Conservation (phyloP, 2,329 filamentous ascomycete species). For the Gremmenia infestans region DNA sequence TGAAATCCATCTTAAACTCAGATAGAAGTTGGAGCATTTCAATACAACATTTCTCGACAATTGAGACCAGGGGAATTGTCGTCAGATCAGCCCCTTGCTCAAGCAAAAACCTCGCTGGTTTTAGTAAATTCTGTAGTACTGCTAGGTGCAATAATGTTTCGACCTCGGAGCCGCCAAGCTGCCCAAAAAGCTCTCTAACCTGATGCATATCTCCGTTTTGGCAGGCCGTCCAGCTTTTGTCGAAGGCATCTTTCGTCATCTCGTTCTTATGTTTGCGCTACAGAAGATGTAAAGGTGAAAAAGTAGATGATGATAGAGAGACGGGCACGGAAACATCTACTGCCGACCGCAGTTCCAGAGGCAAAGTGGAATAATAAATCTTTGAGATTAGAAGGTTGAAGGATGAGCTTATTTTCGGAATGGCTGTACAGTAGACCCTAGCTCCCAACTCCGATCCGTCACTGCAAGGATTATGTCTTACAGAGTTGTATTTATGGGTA, state of each 20-base stretch:
- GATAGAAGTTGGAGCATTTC: not conserved
- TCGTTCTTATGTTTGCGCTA: too few relatives aligned
- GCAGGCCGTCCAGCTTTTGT: not conserved
- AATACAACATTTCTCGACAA: not conserved
- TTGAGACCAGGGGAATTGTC: not conserved
- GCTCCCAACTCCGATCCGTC: too few relatives aligned
- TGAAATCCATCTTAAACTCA: not conserved
- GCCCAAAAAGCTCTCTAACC: not conserved
- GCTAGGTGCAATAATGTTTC: not conserved
- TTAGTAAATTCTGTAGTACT: not conserved
- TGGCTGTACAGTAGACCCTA: too few relatives aligned
- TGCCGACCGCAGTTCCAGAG: too few relatives aligned
- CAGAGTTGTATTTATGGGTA: too few relatives aligned
- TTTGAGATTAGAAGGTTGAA: too few relatives aligned
- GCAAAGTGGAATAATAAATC: too few relatives aligned
- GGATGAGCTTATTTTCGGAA: too few relatives aligned
- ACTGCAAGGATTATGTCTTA: too few relatives aligned
- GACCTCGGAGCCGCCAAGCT: not conserved
- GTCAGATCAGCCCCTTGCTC: conserved; percentile 1
- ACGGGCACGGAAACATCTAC: too few relatives aligned
- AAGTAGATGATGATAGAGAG: too few relatives aligned
- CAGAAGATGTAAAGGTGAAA: too few relatives aligned
- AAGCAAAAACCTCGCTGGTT: not conserved
- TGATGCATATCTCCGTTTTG: not conserved
- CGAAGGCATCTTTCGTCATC: not conserved